These are phyloP conservation scores for Skeletonema menzelii DNA, from an alignment of 108 stramenopile genomes.

Conservation along the genomic window DNA sequence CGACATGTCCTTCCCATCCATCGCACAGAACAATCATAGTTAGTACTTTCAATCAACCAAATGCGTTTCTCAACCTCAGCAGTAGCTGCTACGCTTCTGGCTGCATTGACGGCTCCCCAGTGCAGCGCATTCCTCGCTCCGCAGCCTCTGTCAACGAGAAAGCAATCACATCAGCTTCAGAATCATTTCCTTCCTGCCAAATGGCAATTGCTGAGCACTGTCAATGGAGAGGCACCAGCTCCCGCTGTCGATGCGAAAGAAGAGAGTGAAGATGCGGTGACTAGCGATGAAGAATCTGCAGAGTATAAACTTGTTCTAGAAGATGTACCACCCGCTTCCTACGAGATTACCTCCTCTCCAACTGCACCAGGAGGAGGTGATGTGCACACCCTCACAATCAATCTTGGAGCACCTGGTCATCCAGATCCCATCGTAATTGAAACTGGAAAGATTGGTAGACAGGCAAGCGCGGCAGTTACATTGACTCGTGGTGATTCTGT, in stretches of 20 bases:
- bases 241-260: not conserved
- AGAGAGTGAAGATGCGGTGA: conserved; percentile 4
- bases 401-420: conserved; percentile 65
- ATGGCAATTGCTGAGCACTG: conserved; percentile 7
- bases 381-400: conserved; percentile 69
- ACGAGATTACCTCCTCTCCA: conserved; percentile 39
- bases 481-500: conserved; percentile 76
- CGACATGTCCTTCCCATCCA: no score
- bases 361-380: conserved; percentile 46
- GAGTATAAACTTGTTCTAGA: conserved; percentile 24
- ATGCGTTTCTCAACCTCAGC: not conserved
- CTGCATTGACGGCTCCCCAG: not conserved
- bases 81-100: not conserved
- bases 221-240: conserved; percentile 8
- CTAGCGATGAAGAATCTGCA: conserved; percentile 1
- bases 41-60: not conserved
- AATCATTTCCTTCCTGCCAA: not conserved
- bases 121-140: not conserved
- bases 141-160: not conserved
- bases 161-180: not conserved
- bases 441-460: conserved; percentile 86
- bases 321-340: conserved; percentile 49
- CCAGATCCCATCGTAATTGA: conserved; percentile 63
- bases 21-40: not conserved
- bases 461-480: conserved; percentile 79